Conservation (phyloP, 495 filamentous ascomycete genomes). For the Hypoxylon lienhwacheense region DNA sequence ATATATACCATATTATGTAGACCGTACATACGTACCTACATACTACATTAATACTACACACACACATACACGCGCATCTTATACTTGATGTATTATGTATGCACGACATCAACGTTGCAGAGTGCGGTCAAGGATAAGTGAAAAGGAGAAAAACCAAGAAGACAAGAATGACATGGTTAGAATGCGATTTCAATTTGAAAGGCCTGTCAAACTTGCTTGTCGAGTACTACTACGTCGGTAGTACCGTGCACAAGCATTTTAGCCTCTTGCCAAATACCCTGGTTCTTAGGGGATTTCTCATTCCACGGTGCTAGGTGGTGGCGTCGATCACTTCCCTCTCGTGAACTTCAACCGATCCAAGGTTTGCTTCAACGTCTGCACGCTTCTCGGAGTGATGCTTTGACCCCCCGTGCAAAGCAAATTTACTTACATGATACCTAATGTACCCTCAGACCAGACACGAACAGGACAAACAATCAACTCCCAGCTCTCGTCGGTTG, state of each 20-base stretch:
- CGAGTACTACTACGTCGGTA: slow-evolving; percentile 7
- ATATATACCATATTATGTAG: not conserved
- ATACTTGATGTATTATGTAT: no score
- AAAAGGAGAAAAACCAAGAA: slow-evolving; percentile 6
- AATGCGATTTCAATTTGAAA: slow-evolving; percentile 1
- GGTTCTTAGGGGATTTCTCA: slow-evolving; percentile 17
- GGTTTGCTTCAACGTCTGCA: slow-evolving; percentile 17
- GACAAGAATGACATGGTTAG: slow-evolving; percentile 15
- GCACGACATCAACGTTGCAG: slow-evolving; percentile 15
- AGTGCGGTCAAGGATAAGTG: slow-evolving; percentile 1
- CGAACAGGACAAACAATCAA: slow-evolving; percentile 17
- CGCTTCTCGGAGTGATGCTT: slow-evolving; percentile 29
- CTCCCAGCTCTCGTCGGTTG: slow-evolving; percentile 21
- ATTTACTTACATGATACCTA: slow-evolving; percentile 33
- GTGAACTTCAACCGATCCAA: slow-evolving; percentile 22
- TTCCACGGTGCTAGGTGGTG: slow-evolving; percentile 28
- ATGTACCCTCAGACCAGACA: no score
- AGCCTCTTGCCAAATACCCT: not conserved
- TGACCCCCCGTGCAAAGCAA: slow-evolving; percentile 34
- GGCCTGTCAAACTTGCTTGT: slow-evolving; percentile 17
- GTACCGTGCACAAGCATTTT: slow-evolving; percentile 3
- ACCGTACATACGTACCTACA: no score
- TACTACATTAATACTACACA: no score
- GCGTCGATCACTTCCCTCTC: slow-evolving; percentile 33
- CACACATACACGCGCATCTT: no score